These are phyloP conservation scores for Alternaria solani DNA, from an alignment of 2,329 filamentous ascomycete genomes.

Conservation along the genomic window DNA sequence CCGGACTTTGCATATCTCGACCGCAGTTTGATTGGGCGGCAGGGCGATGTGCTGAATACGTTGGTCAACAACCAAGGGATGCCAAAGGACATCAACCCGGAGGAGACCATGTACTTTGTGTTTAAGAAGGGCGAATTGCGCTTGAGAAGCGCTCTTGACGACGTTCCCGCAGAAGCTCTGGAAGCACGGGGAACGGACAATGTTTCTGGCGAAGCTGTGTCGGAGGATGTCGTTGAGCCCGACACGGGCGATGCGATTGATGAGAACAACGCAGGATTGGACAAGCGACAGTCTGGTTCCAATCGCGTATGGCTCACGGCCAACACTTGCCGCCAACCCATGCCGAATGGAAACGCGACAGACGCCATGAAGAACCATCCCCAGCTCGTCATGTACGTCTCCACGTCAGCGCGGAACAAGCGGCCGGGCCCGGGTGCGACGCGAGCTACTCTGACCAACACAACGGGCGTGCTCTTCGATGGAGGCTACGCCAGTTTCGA, in stretches of 20 bases:
- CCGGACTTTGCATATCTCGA: conserved; percentile 69
- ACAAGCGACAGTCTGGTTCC: conserved; percentile 36
- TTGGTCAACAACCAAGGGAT: conserved; percentile 72
- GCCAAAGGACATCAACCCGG: conserved; percentile 68
- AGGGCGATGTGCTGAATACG: conserved; percentile 58
- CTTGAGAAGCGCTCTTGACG: conserved; percentile 47
- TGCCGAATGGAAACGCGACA: conserved; percentile 59
- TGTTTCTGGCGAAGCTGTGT: conserved; percentile 4
- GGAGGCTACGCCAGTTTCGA: conserved; percentile 75
- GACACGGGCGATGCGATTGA: neutral
- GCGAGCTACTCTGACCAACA: conserved; percentile 56
- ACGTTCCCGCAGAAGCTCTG: conserved; percentile 38
- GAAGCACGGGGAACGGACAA: conserved; percentile 27
- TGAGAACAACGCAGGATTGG: conserved; percentile 10
- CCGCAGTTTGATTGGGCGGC: conserved; percentile 69
- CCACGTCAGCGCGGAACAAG: conserved; percentile 68
- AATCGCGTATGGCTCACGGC: conserved; percentile 77
- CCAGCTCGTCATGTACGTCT: conserved; percentile 82
- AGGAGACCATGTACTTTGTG: conserved; percentile 69
- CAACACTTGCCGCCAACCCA: conserved; percentile 84
- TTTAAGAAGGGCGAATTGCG: conserved; percentile 67
- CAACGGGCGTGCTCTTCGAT: conserved; percentile 59
- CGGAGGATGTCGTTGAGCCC: neutral
- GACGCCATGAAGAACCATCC: conserved; percentile 53
- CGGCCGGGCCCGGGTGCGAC: conserved; percentile 69